Base-by-base conservation (phyloP, 768 basidiomycete species). In the Mycena amicta region DNA sequence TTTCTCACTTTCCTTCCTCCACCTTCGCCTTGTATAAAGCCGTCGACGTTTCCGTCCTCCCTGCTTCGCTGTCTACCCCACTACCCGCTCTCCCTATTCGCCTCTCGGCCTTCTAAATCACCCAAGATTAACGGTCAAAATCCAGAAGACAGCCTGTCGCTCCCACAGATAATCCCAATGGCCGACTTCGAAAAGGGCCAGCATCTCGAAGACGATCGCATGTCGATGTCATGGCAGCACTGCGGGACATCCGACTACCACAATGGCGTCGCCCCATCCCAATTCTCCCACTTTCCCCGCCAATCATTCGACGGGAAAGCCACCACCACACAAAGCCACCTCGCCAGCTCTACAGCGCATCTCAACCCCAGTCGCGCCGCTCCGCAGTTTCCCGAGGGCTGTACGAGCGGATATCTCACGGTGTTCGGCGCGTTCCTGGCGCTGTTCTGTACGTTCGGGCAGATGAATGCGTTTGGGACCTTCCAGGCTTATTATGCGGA, bases 391-490 rank as follows among this genome's bases (percentile, higher is more conserved):
- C 67, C 69, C 23, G 74, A 75, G 60, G 73, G 74, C 20, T 69
- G 73, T 15, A 50, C 66, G 31, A 73, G 68, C 63, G 75, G 74
- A 18, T 75, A 73, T 72, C 66, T 89, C 16, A 78, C 83, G 2
- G 82, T 90, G 25, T 49, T 28, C 27, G 47, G 47, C 23, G 47
- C 25, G 47, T 49, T 49, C 47, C 5, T 49, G 47, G 47, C 47
- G 25, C 12, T 90, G 6, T 84, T 88, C 72, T 86, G 81, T 67
- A 84, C 86, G 2, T 89, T 90, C 67, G 89, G 89, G 8, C 86
- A 84, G 63, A 83, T 89, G 75, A 86, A 78, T 52, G 81, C 88
- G 45, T 90, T 89, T 61, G 89, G 89, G 16, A 87, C 86, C 40
- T 90, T 84, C 68, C 86, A 89, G 68, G 71, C 83, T 13, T 89